Conservation (phyloP, 2,329 filamentous ascomycete species). For the Talaromyces sp. region DNA sequence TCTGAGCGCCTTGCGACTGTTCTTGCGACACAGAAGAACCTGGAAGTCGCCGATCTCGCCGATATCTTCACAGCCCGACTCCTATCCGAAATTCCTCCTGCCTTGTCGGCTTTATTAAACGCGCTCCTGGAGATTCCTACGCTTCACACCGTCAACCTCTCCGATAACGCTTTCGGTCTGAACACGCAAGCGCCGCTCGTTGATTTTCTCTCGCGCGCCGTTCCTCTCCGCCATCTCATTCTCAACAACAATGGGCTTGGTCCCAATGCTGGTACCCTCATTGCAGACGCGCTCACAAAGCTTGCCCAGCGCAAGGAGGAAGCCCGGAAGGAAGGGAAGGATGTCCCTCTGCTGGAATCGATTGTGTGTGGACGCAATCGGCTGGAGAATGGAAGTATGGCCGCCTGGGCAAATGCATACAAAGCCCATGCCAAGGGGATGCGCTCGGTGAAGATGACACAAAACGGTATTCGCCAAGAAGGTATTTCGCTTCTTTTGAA, state of each 20-base stretch:
- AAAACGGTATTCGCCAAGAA: conserved; percentile 94
- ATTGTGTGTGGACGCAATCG: conserved; percentile 94
- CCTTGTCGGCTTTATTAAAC: conserved; percentile 77
- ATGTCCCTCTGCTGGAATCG: conserved; percentile 84
- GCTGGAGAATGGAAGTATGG: conserved; percentile 94
- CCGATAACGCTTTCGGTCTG: conserved; percentile 95
- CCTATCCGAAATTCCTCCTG: conserved; percentile 86
- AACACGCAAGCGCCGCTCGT: conserved; percentile 92
- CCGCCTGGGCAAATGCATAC: conserved; percentile 85
- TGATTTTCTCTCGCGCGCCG: conserved; percentile 81
- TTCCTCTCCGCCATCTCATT: conserved; percentile 86
- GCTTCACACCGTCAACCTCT: conserved; percentile 87
- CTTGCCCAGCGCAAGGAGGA: conserved; percentile 80
- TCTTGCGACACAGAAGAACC: conserved; percentile 74
- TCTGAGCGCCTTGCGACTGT: conserved; percentile 80
- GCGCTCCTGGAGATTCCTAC: conserved; percentile 80
- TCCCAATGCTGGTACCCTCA: conserved; percentile 79
- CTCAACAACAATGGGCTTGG: conserved; percentile 98
- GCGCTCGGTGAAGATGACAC: conserved; percentile 90
- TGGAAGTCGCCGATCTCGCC: conserved; percentile 80
- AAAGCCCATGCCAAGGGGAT: conserved; percentile 72
- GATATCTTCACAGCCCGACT: conserved; percentile 97
- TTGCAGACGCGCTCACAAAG: conserved; percentile 79
- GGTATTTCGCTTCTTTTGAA: conserved; percentile 78
- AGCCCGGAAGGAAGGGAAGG: conserved; percentile 57